Evolutionary conservation across 371 early-diverging fungal species (phyloP).

Genomic region (Saksenaea vasiformis): DNA sequence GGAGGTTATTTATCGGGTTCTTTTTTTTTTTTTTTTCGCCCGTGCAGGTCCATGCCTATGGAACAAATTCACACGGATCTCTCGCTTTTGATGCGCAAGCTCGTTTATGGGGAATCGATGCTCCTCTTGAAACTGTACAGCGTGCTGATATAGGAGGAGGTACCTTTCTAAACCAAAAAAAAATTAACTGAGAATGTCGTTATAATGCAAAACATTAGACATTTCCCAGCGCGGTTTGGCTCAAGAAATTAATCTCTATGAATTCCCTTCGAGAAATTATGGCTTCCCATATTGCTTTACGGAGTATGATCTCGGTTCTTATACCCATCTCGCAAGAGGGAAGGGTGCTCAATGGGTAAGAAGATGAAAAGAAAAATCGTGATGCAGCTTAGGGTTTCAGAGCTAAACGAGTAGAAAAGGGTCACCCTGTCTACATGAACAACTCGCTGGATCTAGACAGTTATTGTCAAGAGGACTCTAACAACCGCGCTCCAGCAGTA

Average conservation of each 20-base stretch:
- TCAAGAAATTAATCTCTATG: slow-evolving; percentile 45
- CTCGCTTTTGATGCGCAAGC: slow-evolving; percentile 50
- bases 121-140: slow-evolving; percentile 20
- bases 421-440: slow-evolving; percentile 43
- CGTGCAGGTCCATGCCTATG: slow-evolving; percentile 27
- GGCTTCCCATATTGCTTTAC: slow-evolving; percentile 50
- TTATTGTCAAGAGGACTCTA: slow-evolving; percentile 27
- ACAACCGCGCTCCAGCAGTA: slow-evolving; percentile 32
- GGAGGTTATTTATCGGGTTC: neutral
- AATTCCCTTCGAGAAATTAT: slow-evolving; percentile 29
- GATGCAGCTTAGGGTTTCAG: neutral
- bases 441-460: slow-evolving; percentile 28
- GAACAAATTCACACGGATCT: slow-evolving; percentile 38
- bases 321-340: slow-evolving; percentile 22
- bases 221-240: slow-evolving; percentile 28
- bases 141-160: slow-evolving; percentile 23
- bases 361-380: neutral
- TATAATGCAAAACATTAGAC: slow-evolving; percentile 8
- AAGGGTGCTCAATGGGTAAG: slow-evolving; percentile 38
- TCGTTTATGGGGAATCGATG: slow-evolving; percentile 45
- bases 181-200: neutral
- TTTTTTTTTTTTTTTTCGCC: neutral
- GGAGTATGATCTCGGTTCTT: slow-evolving; percentile 24
- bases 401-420: slow-evolving; percentile 7
- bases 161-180: neutral